Evolutionary conservation across 495 filamentous ascomycete genomes (phyloP).

Genomic region (Penicillium salamii): DNA sequence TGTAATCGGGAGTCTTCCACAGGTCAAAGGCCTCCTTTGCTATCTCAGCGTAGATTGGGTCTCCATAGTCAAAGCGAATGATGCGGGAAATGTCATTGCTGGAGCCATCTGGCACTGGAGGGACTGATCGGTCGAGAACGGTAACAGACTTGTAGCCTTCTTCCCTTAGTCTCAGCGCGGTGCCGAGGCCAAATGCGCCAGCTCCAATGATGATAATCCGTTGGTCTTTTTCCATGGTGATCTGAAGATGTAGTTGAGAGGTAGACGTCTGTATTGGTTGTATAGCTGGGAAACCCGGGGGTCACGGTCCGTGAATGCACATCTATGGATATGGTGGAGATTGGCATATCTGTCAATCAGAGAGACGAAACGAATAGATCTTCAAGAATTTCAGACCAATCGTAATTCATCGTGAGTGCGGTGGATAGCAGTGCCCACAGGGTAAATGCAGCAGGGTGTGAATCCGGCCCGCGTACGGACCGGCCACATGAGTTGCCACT

Average conservation of each 20-base stretch:
- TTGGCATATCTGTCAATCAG: neutral
- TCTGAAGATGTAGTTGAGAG: neutral
- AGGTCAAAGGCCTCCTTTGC: constrained; percentile 59
- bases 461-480: neutral
- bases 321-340: neutral
- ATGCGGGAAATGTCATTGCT: constrained; percentile 68
- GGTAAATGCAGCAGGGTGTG: neutral
- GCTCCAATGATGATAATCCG: constrained; percentile 66
- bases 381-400: neutral
- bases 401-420: neutral
- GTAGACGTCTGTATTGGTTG: neutral
- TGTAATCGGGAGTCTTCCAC: constrained; percentile 54
- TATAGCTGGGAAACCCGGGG: neutral
- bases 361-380: neutral
- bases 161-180: constrained; percentile 54
- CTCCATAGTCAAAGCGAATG: constrained; percentile 71
- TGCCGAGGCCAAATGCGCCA: constrained; percentile 67
- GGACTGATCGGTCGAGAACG: constrained; percentile 58
- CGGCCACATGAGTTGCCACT: neutral
- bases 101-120: constrained; percentile 58
- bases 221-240: constrained; percentile 23
- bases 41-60: constrained; percentile 62
- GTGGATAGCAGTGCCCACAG: too few species aligned
- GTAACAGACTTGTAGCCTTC: constrained; percentile 56
- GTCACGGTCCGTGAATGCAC: neutral